Evolutionary conservation across 75 land plant genomes (phyloP), one percentile per base, ranked within the genome.

Genomic region (Sequoiadendron giganteum): DNA sequence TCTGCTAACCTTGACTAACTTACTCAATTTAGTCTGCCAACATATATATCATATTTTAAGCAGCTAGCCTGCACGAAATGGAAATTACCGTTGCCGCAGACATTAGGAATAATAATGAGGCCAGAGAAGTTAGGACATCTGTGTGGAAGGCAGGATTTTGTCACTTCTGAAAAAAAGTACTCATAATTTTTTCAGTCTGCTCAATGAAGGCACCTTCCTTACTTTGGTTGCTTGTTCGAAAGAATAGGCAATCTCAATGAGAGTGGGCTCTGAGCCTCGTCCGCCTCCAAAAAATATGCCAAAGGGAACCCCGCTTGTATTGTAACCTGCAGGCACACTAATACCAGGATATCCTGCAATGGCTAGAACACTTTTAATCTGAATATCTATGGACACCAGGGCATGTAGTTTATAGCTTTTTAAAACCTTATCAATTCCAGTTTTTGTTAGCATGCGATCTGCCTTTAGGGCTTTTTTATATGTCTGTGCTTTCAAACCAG

Each of bases 211-310:
- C 28, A 94, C 93, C 86, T 88, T 92, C 52, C 96, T 77, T 5
- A 90, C 73, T 77, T 68, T 85, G 2, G 94, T 95, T 32, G 96
- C 95, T 85, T 94, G 95, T 83, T 95, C 96, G 83, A 94, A 94
- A 48, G 86, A 92, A 90, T 91, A 95, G 86, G 96, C 92, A 86
- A 94, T 90, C 87, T 95, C 94, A 36, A 95, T 94, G 47, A 95
- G 88, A 75, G 84, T 79, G 14, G 89, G 75, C 79, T 92, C 90
- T 8, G 90, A 78, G 5, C 89, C 92, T 65, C 56, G 81, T 11
- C 68, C 38, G 5, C 93, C 93, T 16, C 76, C 86, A 68, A 92
- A 90, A 18, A 19, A 73, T 1, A 92, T 87, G n/a, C 93, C 93
- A 78, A 87, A 89, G 19, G 93, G 93, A 48, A 87, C 56, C 9